phyloP scores from a whole-genome alignment of 1,139 yeast genomes.

The Debaryomyces sp. region DNA sequence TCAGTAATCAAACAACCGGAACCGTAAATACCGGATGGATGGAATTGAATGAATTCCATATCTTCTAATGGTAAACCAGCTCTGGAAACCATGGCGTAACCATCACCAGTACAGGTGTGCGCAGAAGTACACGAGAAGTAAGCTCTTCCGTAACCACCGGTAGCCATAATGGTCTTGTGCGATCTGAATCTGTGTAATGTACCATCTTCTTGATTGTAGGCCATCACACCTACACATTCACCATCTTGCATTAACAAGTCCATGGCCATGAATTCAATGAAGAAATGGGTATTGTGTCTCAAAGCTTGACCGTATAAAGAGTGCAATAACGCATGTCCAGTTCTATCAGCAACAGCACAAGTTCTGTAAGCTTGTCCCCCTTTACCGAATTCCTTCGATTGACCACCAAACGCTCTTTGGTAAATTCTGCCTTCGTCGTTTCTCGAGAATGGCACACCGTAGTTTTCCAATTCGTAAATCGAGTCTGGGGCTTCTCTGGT shows the following conservation, averaged over 20 bases:
- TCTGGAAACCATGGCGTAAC: conserved; percentile 96
- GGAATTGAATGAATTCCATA: conserved; percentile 97
- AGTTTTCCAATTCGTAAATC: conserved; percentile 95
- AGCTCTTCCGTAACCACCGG: conserved; percentile 99
- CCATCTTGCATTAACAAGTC: conserved; percentile 96
- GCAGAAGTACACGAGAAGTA: conserved; percentile 99
- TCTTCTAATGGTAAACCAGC: conserved; percentile 98
- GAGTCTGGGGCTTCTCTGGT: conserved; percentile 97
- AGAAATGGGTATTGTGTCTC: conserved; percentile 95
- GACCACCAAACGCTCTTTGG: conserved; percentile 99
- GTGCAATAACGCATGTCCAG: conserved; percentile 96
- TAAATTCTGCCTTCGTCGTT: conserved; percentile 95
- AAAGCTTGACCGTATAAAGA: conserved; percentile 95
- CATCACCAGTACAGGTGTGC: conserved; percentile 99
- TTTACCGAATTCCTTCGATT: conserved; percentile 91
- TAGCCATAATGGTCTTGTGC: conserved; percentile 93
- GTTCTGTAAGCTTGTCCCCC: conserved; percentile 99
- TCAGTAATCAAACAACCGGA: conserved; percentile 98
- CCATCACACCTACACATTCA: conserved; percentile 94
- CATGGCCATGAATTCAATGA: conserved; percentile 95
- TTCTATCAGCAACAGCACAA: conserved; percentile 99
- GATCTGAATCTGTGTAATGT: conserved; percentile 97
- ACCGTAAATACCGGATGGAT: conserved; percentile 99
- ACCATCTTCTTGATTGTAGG: conserved; percentile 98
- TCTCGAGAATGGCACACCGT: conserved; percentile 97